Base-by-base conservation (phyloP, 2,329 filamentous ascomycete species). In the Pseudocercospora musae region DNA sequence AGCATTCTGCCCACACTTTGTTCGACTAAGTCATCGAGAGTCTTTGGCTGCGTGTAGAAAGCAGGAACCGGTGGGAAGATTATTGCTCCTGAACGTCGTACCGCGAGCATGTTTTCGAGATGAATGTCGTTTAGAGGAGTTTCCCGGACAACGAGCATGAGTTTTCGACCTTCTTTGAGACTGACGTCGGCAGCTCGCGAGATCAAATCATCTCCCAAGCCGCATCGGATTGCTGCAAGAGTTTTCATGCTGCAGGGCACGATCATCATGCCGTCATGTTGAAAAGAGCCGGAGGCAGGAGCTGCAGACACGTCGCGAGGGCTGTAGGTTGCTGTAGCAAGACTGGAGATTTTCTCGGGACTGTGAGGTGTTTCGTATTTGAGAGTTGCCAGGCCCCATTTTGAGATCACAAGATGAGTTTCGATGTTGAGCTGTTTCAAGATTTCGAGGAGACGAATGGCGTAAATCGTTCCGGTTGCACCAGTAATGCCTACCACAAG, bases 401-500 rank as follows among this genome's bases (percentile, higher is more conserved):
- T 81, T 64, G 74, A 78, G 50, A 84, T 76, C 8, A 83, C 73
- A 13, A 62, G 54, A 44, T 58, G 29, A 0, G 80, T 82, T 69
- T 83, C 81, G 15, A 82, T 68, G n/a, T 78, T 72, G 10, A 82
- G 74, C 0, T 68, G 64, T 0, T 77, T 77, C 0, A 84, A 75
- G 2, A 73, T 70, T 7, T 74, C 70, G 3, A 83, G 77, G 0
- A 77, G 66, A 15, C 75, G 76, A 59, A 83, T 79, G 0, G 75
- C 81, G 6, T 78, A 72, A 1, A 76, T 68, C 1, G 80, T 74
- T 2, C 81, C 81, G 0, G 81, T 83, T 0, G 81, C 81, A 2
- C 81, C 81, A 1, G 82, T 83, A 48, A 84, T 78, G 20, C 75
- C 82, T 6, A 83, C 75, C 1, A 83, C 74, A 55, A 83, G 81